phyloP scores from a whole-genome alignment of 345 rosid species.

The Populus simonii region DNA sequence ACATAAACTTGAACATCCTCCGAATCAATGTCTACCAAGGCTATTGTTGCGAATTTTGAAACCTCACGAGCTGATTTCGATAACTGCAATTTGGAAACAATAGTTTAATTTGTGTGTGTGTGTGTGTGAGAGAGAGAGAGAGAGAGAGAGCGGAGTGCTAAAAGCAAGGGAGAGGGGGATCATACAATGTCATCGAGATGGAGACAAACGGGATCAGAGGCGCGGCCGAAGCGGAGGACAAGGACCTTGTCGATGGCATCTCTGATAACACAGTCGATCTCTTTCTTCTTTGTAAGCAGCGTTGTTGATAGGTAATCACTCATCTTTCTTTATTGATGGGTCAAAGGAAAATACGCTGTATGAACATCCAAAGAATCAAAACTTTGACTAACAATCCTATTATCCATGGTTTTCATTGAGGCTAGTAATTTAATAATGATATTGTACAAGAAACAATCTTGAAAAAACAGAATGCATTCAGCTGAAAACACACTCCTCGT shows the following conservation, averaged over 20 bases:
- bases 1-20: conserved; percentile 77
- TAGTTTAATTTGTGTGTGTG: too few relatives aligned
- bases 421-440: too few relatives aligned
- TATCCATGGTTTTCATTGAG: too few relatives aligned
- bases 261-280: conserved; percentile 62
- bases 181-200: conserved; percentile 66
- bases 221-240: conserved; percentile 85
- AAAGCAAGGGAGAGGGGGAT: not conserved
- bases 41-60: conserved; percentile 62
- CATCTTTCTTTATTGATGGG: conserved; percentile 34
- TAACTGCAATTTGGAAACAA: conserved; percentile 35
- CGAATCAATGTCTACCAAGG: conserved; percentile 66
- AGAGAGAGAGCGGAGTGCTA: not conserved
- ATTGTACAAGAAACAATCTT: too few relatives aligned
- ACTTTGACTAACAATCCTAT: too few relatives aligned
- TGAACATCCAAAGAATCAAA: too few relatives aligned
- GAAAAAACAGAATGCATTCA: too few relatives aligned
- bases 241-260: conserved; percentile 87
- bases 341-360: too few relatives aligned
- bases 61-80: conserved; percentile 71
- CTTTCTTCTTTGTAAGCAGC: conserved; percentile 58
- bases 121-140: too few relatives aligned
- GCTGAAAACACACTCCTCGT: too few relatives aligned
- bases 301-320: conserved; percentile 35
- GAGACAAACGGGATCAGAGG: conserved; percentile 54